Base-by-base conservation (phyloP, 129 eudicot genomes). In the Helichrysum umbraculigerum region DNA sequence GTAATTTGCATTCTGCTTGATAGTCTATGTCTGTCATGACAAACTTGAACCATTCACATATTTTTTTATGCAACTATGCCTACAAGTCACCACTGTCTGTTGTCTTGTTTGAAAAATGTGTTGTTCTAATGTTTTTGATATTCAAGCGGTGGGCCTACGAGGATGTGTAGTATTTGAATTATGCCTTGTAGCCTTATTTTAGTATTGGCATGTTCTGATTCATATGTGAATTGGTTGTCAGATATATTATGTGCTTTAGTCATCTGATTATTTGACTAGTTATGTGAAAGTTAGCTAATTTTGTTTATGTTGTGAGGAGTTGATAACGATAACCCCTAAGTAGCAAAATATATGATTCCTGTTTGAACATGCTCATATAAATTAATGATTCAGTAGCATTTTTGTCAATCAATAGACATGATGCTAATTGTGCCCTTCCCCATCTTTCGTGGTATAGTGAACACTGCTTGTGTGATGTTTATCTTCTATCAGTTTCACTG, bases 1-100 rank as follows among this genome's bases (percentile, higher is more conserved):
- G 98, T 94, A 66, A 83, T 84, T 73, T 42, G 22, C 50, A 16
- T 76, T 68, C 44, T 65, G 33, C 68, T 63, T 79, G 61, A 41
- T 42, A 22, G 63, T 60, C 29, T 34, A 63, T 14, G 51, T 33
- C 42, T 62, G 69, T 35, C 35, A 20, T 12, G 39, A 42, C 32
- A 7, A 35, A 14, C 47, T 61, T 54, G n/a, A 25, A 56, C 2
- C 42, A 64, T 60, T 17, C 21, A 51, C 64, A 59, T 29, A 62
- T 29, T n/a, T 42, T 42, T 11, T 3, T 0, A n/a, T 62, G 51
- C 72, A 19, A 44, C 61, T n/a, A 37, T 63, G 62, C 35, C 20
- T 30, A 52, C 10, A 70, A 50, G 63, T 71, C 42, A 22, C 28
- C 60, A 30, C 9, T 28, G 3, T 9, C 19, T 34, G 28, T 4